These are phyloP conservation scores for Prunus fruticosa DNA, from an alignment of 306 rosid genomes.

Conservation along the genomic window DNA sequence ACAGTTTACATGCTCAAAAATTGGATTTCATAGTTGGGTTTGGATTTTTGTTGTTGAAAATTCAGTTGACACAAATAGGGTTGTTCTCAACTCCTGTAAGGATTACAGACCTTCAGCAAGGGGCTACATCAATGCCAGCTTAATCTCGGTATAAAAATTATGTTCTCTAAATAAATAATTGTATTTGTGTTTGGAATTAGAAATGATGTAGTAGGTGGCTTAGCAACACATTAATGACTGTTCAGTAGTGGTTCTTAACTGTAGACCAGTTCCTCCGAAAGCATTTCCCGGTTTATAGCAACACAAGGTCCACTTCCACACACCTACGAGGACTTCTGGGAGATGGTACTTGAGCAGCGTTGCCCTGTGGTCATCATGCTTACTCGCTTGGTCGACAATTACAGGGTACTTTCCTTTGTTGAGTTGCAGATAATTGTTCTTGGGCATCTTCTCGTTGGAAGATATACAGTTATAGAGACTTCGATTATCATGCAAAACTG, in stretches of 20 bases:
- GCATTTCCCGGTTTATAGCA: constrained; percentile 70
- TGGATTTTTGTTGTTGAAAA: constrained; percentile 12
- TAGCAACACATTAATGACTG: neutral
- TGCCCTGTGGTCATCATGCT: constrained; percentile 93
- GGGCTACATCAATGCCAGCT: constrained; percentile 93
- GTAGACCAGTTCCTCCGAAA: constrained; percentile 46
- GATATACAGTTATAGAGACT: neutral
- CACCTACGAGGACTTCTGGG: constrained; percentile 98
- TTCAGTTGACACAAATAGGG: constrained; percentile 75
- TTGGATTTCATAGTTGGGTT: neutral
- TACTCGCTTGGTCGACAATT: constrained; percentile 49
- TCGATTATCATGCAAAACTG: neutral
- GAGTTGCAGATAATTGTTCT: constrained; percentile 3
- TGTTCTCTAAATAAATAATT: neutral
- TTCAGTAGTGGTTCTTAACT: constrained; percentile 23
- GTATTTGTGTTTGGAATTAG: neutral
- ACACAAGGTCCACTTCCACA: constrained; percentile 95
- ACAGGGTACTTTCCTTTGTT: constrained; percentile 18
- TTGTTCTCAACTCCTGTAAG: constrained; percentile 59
- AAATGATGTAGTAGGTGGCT: neutral
- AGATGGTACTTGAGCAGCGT: constrained; percentile 71
- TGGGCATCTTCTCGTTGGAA: neutral
- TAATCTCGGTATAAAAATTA: constrained; percentile 46
- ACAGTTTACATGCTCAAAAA: neutral
- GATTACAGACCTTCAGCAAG: constrained; percentile 80